A percentile compares a stretch with the other conserved stretches of the same genome.
Evolutionary conservation across 495 filamentous ascomycete species (phyloP).

Genomic region (Lasiosphaeriaceae sp.): DNA sequence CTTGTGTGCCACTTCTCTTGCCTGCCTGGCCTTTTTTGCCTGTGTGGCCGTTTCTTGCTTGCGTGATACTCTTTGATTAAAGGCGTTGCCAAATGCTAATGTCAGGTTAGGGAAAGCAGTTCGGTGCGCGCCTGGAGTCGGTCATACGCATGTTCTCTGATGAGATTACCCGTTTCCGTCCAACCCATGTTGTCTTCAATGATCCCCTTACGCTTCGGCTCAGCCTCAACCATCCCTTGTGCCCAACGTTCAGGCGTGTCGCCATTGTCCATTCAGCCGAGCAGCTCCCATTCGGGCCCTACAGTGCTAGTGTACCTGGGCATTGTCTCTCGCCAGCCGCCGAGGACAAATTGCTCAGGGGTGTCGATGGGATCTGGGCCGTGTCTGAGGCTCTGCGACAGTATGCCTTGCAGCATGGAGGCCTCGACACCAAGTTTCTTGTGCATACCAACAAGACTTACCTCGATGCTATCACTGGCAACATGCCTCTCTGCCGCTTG

Average conservation of each 20-base stretch:
- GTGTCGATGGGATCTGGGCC: slow-evolving; percentile 27
- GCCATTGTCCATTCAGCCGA: slow-evolving; percentile 30
- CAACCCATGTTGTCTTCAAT: slow-evolving; percentile 32
- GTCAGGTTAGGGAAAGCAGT: no score
- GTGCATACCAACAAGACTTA: slow-evolving; percentile 24
- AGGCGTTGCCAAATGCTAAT: no score
- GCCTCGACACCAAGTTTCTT: slow-evolving; percentile 22
- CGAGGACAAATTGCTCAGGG: slow-evolving; percentile 21
- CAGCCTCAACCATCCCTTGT: slow-evolving; percentile 3
- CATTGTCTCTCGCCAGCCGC: slow-evolving; percentile 22
- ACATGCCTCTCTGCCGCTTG: slow-evolving; percentile 19
- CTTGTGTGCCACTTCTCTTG: neutral
- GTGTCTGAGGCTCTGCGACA: slow-evolving; percentile 25
- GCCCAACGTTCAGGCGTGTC: slow-evolving; percentile 19
- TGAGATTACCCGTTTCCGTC: slow-evolving; percentile 17
- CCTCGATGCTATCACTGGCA: slow-evolving; percentile 15
- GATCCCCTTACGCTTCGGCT: slow-evolving; percentile 29
- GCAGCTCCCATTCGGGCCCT: slow-evolving; percentile 31
- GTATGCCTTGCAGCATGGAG: slow-evolving; percentile 23
- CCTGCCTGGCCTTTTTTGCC: neutral
- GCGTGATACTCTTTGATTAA: no score
- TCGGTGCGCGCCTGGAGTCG: slow-evolving; percentile 12
- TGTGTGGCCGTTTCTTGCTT: neutral
- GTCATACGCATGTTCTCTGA: slow-evolving; percentile 14
- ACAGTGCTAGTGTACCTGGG: slow-evolving; percentile 18